Evolutionary conservation across 305 asterid species (phyloP), one percentile per base, ranked within the genome.

Genomic region (Rubia balearica): DNA sequence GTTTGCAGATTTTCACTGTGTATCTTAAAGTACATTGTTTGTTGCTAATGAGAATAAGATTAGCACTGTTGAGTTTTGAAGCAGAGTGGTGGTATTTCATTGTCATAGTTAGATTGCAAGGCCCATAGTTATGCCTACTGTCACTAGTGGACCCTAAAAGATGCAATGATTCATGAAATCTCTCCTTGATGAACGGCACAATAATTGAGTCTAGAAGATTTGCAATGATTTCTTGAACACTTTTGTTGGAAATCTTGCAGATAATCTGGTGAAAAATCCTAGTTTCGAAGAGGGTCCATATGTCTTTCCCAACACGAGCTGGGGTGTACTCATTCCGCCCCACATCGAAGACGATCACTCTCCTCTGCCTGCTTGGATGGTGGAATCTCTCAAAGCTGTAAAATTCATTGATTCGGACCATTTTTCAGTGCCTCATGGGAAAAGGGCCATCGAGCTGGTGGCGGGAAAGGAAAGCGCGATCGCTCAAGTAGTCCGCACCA

Each of bases 281-380:
- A 95, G 88, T 75, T 94, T 88, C 38, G 99, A 94, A 73, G 99
- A 94, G 78, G 99, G 99, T 30, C 86, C 99, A 2, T 94, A 86
- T 81, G 82, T 94, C 21, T 86, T 94, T 27, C 96, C 96, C 70
- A 94, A 91, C 85, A 86, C 96, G 22, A 84, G 90, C 69, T 88
- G 92, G 96, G 98, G 99, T 13, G 96, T 89, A n/a, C 93, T 94
- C 0, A 79, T 91, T 78, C 99, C 99, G 4, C 99, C 98, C 0
- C 86, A 88, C 83, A 89, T 91, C 8, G 99, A 94, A 73, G 99
- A 94, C 42, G 96, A 88, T 64, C 87, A 94, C 85, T 91, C 98
- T 7, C 90, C 99, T 0, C 75, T 94, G 42, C 99, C 99, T 5
- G 97, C 89, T 7, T 94, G 99, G 99, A 94, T 91, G 95, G 87